These are phyloP conservation scores for Casuarina glauca DNA, from an alignment of 306 rosid genomes.

Conservation along the genomic window DNA sequence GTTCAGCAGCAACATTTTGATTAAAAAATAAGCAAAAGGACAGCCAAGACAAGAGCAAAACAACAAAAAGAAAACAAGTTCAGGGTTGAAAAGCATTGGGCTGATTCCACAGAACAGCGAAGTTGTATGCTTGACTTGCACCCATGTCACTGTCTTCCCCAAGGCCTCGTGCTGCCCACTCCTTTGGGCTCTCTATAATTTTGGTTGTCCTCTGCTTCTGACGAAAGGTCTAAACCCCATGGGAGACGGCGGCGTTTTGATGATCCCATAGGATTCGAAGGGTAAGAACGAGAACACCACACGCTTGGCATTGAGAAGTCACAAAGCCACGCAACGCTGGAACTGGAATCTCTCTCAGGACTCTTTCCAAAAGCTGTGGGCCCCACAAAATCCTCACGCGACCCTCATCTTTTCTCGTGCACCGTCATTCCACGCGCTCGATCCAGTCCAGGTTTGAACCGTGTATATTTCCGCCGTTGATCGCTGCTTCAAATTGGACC, in stretches of 20 bases:
- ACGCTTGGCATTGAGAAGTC: background rate
- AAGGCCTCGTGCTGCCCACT: conserved; percentile 34
- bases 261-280: conserved; percentile 17
- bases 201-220: background rate
- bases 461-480: conserved; percentile 15
- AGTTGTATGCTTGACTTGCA: background rate
- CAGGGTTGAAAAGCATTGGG: background rate
- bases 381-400: conserved; percentile 31
- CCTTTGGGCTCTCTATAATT: too few species aligned
- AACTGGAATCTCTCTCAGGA: too few species aligned
- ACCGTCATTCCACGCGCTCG: conserved; percentile 31
- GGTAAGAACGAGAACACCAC: background rate
- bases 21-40: background rate
- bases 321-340: conserved; percentile 13
- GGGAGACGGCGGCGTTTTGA: too few species aligned
- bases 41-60: background rate
- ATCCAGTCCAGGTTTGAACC: background rate
- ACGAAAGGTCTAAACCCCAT: background rate
- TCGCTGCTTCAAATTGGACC: conserved; percentile 2
- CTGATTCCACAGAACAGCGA: background rate
- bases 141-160: conserved; percentile 30
- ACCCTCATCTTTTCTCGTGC: conserved; percentile 21
- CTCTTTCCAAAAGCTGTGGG: conserved; percentile 3
- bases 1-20: background rate
- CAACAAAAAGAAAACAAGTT: background rate